These are phyloP conservation scores for Ulmus americana DNA, from an alignment of 331 rosid genomes.

Conservation along the genomic window DNA sequence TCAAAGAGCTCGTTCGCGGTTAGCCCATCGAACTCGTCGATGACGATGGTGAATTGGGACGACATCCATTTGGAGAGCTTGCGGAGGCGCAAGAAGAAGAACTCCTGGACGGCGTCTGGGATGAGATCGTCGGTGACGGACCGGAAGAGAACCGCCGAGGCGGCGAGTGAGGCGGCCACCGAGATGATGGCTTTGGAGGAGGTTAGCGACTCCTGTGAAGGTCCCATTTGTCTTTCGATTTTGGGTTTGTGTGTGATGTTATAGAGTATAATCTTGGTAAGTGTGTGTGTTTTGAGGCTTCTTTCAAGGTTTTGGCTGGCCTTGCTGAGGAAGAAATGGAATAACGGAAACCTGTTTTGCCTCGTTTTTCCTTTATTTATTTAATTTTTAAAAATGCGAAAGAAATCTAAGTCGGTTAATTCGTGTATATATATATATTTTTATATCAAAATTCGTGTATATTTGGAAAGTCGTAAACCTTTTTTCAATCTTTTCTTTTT, in stretches of 20 bases:
- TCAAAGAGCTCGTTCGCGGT: conserved; percentile 42
- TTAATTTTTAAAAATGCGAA: no score
- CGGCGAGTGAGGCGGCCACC: conserved; percentile 38
- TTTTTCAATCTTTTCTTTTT: no score
- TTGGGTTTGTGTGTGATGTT: not conserved
- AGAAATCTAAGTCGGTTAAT: no score
- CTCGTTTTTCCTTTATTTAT: no score
- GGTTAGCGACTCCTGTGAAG: conserved; percentile 21
- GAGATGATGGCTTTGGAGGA: conserved; percentile 30
- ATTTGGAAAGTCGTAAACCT: no score
- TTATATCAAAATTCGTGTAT: no score
- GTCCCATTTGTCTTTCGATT: not conserved
- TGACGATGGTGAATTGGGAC: conserved; percentile 34
- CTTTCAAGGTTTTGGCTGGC: not conserved
- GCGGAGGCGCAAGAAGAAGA: conserved; percentile 24
- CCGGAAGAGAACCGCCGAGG: conserved; percentile 36
- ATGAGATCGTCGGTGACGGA: conserved; percentile 30
- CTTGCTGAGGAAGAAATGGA: conserved; percentile 4
- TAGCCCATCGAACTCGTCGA: conserved; percentile 47
- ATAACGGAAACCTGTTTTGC: no score
- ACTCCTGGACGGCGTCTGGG: conserved; percentile 25
- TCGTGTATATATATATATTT: no score
- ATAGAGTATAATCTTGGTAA: not conserved
- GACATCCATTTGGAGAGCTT: conserved; percentile 25
- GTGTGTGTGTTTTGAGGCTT: not conserved